phyloP scores from a whole-genome alignment of 805 yeast genomes.

The Pichia exigua region DNA sequence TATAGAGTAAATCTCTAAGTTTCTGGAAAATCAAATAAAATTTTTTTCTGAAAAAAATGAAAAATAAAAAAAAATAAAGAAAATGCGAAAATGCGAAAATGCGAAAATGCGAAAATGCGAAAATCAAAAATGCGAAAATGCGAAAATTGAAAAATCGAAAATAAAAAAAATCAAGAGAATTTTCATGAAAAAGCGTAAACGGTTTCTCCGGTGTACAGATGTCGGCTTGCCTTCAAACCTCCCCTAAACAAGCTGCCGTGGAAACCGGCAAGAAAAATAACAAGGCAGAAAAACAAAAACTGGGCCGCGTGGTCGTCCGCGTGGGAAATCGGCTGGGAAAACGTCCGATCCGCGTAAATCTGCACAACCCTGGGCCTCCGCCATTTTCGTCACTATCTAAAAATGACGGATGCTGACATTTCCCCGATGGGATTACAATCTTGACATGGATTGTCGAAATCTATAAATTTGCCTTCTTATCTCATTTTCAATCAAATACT shows the following conservation, averaged over 20 bases:
- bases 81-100: neutral
- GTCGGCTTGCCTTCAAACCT: no score
- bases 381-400: no score
- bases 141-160: neutral
- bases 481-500: neutral
- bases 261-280: neutral
- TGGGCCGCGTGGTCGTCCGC: no score
- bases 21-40: neutral
- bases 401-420: neutral
- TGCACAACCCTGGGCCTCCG: neutral
- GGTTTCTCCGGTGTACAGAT: neutral
- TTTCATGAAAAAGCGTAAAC: no score
- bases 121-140: neutral
- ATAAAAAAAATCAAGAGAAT: neutral
- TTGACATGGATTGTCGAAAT: no score
- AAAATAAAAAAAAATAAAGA: no score
- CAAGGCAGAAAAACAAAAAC: neutral
- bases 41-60: neutral
- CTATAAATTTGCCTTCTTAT: neutral
- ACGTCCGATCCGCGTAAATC: neutral
- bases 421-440: neutral
- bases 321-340: no score
- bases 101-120: neutral
- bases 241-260: neutral
- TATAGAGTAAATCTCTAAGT: neutral